Evolutionary conservation across 73 alveolate genomes (phyloP), one percentile per base, ranked within the genome.

Genomic region (Paramecium tetraurelia): DNA sequence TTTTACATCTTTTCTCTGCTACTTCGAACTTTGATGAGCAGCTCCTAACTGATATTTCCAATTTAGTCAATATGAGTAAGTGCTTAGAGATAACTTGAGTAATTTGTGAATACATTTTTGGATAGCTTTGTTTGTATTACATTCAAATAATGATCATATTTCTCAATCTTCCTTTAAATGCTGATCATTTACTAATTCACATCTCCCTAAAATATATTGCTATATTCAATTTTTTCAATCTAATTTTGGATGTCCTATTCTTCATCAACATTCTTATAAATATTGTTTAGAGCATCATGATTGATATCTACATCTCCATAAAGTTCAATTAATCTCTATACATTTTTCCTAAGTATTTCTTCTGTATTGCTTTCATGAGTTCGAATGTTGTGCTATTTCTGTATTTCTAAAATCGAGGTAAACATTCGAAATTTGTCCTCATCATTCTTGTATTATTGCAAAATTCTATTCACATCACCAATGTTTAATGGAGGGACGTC

Each of bases 231-330:
- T 80, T 40, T 43, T 5, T 29, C 38, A 80, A 80, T 80, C 14
- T 40, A 48, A 12, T 22, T 31, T 80, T 80, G 22, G 18, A 80
- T 46, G 29, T 80, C 44, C 5, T 46, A 11, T 20, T 40, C 12
- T 80, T 80, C 70, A 20, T 80, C 90, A 18, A 80, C 72, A 41
- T 80, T 20, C 33, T 48, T 22, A 80, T 80, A 80, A 9, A 80
- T 80, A 41, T 80, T 80, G 46, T 80, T 80, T 8, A 80, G 46
- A 41, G 90, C 90, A 21, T 80, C 90, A 8, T 43, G 33, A 80
- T 80, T 80, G 11, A 80, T 80, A 44, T 80, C 90, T 5, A 20
- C 43, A 80, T 80, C 90, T 11, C 90, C 90, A 80, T 80, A 80
- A 38, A 44, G 20, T 48, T 80, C 90, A 80, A 80, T 46, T 27